These are phyloP conservation scores for Skeletonema marinoi DNA, from an alignment of 108 stramenopile species.

Conservation along the genomic window DNA sequence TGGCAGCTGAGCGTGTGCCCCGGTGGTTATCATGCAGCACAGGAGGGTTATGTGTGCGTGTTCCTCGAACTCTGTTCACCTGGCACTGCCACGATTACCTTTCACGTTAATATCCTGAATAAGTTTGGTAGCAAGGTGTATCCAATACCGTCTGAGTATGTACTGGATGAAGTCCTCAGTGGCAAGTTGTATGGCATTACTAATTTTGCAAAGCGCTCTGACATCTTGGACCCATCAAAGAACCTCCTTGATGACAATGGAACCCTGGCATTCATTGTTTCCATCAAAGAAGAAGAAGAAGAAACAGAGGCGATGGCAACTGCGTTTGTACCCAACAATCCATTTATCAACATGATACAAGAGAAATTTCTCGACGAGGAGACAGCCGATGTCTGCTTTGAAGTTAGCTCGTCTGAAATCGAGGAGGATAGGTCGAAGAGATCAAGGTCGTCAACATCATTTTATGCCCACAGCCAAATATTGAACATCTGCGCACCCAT, in stretches of 20 bases:
- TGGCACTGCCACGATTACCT: background rate
- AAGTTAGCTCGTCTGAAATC: background rate
- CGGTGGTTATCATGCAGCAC: background rate
- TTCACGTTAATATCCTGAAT: background rate
- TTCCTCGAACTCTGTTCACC: background rate
- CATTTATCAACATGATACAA: background rate
- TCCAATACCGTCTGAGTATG: too few relatives aligned
- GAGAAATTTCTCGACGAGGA: background rate
- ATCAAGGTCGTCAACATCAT: too few relatives aligned
- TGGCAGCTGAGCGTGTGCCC: slow-evolving; percentile 38
- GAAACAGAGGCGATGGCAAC: background rate
- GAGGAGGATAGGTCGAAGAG: background rate
- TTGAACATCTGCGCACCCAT: too few relatives aligned
- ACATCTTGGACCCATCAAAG: background rate
- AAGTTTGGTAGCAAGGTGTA: too few relatives aligned
- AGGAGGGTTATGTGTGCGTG: background rate
- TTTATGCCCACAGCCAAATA: too few relatives aligned
- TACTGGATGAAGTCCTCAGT: too few relatives aligned
- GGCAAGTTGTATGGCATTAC: background rate
- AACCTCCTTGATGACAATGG: background rate
- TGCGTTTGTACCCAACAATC: background rate
- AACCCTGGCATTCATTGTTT: background rate
- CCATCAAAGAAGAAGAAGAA: background rate
- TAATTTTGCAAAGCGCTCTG: background rate
- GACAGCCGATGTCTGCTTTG: background rate